A percentile compares a stretch with the other conserved stretches of the same genome.
Evolutionary conservation across 768 basidiomycete species (phyloP).

Genomic region (Chiua virens): DNA sequence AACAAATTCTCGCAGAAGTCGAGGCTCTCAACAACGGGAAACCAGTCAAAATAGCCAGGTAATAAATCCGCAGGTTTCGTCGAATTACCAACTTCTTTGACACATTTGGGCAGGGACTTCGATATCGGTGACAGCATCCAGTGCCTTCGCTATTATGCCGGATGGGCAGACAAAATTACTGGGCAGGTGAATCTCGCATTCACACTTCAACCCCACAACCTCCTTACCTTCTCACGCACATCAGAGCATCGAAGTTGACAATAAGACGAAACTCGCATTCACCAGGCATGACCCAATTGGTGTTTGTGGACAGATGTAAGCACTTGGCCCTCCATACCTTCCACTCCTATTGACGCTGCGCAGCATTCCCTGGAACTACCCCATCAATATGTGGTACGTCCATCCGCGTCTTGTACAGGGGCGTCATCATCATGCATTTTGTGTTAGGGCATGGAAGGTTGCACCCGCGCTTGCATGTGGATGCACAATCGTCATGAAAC

Average conservation of each 20-base stretch:
- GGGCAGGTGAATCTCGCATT: constrained; percentile 61
- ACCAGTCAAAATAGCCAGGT: constrained; percentile 65
- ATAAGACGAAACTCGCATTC: constrained; percentile 78
- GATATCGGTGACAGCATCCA: constrained; percentile 79
- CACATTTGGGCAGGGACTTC: constrained; percentile 52
- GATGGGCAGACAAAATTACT: constrained; percentile 92
- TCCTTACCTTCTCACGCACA: constrained; percentile 4
- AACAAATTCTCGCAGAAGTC: constrained; percentile 78
- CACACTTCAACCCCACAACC: not conserved
- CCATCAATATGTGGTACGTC: constrained; percentile 79
- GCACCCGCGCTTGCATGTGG: constrained; percentile 90
- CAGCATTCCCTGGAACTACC: constrained; percentile 94
- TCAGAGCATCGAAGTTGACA: constrained; percentile 78
- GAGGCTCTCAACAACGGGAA: constrained; percentile 92
- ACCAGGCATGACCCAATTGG: constrained; percentile 90
- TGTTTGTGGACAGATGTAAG: constrained; percentile 91
- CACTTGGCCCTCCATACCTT: constrained; percentile 7
- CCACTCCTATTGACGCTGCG: constrained; percentile 3
- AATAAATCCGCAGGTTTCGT: constrained; percentile 32
- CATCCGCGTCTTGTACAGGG: constrained; percentile 1
- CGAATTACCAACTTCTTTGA: constrained; percentile 11
- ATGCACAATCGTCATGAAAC: constrained; percentile 94
- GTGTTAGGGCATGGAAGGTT: constrained; percentile 80
- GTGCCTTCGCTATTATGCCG: constrained; percentile 89
- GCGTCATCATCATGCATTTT: constrained; percentile 1